Conservation (phyloP, 2,329 filamentous ascomycete species). For the Aspergillus bombycis region DNA sequence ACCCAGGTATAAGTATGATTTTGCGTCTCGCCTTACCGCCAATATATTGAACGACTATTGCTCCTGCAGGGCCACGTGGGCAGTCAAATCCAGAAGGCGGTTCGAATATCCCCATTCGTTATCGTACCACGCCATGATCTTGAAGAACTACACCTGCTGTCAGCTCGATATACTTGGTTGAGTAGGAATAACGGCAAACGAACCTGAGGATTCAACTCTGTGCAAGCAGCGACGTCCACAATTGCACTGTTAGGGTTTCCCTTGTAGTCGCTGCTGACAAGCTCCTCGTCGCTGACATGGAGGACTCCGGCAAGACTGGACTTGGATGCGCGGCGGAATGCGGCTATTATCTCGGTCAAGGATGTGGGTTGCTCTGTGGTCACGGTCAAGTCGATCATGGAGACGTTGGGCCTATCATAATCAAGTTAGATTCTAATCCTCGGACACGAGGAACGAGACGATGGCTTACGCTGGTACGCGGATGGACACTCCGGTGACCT, state of each 20-base stretch:
- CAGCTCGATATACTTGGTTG: not conserved
- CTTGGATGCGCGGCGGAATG: not conserved
- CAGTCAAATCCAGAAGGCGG: slow-evolving; percentile 72
- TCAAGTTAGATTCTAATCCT: not conserved
- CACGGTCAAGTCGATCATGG: not conserved
- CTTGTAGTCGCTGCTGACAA: not conserved
- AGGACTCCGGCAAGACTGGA: not conserved
- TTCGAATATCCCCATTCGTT: slow-evolving; percentile 97
- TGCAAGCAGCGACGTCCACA: not conserved
- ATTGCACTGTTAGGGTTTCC: not conserved
- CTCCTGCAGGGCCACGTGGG: slow-evolving; percentile 21
- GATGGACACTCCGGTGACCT: slow-evolving; percentile 95
- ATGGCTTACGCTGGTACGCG: slow-evolving; percentile 73
- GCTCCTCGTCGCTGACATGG: not conserved
- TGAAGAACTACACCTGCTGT: slow-evolving; percentile 70
- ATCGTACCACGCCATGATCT: slow-evolving; percentile 92
- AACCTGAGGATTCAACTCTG: not conserved
- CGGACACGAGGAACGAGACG: accelerated
- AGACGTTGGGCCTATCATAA: not conserved
- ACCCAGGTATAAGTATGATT: too few relatives aligned
- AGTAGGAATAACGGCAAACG: not conserved
- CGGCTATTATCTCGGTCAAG: not conserved
- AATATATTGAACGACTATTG: not conserved
- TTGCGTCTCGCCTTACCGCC: not conserved
- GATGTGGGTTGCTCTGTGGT: not conserved